Percentiles rank a stretch among this genome's conserved stretches.
Evolutionary conservation across 1,139 yeast species (phyloP).

Genomic region (Geotrichum cucujoidarum): DNA sequence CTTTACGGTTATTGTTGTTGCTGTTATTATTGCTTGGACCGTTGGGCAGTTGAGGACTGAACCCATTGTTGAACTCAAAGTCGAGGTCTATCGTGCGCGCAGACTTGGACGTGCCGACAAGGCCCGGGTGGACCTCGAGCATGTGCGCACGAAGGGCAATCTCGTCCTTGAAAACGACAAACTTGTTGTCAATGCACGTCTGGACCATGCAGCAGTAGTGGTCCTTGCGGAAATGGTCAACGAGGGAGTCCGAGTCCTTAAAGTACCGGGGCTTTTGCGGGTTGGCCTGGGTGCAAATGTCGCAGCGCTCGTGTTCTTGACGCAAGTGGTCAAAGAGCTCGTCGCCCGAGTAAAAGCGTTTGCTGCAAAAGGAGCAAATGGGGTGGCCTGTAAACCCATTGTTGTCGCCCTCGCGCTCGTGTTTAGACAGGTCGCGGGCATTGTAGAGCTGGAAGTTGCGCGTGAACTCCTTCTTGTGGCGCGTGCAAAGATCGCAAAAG

Average conservation of each 20-base stretch:
- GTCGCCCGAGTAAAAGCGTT: constrained; percentile 81
- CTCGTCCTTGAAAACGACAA: constrained; percentile 86
- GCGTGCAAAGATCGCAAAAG: constrained; percentile 72
- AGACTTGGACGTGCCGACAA: constrained; percentile 34
- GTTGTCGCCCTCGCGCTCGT: constrained; percentile 62
- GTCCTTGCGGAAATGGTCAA: constrained; percentile 62
- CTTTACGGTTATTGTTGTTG: constrained; percentile 2
- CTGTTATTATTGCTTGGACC: constrained; percentile 8
- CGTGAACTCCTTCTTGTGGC: constrained; percentile 61
- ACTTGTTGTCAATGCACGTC: constrained; percentile 79
- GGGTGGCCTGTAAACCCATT: constrained; percentile 89
- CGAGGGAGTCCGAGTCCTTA: constrained; percentile 66
- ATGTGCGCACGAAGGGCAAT: constrained; percentile 85
- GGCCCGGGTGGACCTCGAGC: constrained; percentile 72
- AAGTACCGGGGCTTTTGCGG: constrained; percentile 68
- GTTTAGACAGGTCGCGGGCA: constrained; percentile 59
- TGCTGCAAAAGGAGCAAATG: constrained; percentile 72
- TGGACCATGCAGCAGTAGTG: constrained; percentile 82
- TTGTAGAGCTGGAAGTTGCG: constrained; percentile 62
- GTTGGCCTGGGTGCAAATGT: constrained; percentile 70
- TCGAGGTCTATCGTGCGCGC: constrained; percentile 32
- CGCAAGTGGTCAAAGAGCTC: constrained; percentile 80
- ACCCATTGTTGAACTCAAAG: constrained; percentile 38
- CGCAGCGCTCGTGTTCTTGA: constrained; percentile 82
- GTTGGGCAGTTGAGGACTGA: constrained; percentile 63